These are phyloP conservation scores for Alternaria metachromatica DNA, from an alignment of 2,329 filamentous ascomycete genomes.

Conservation along the genomic window DNA sequence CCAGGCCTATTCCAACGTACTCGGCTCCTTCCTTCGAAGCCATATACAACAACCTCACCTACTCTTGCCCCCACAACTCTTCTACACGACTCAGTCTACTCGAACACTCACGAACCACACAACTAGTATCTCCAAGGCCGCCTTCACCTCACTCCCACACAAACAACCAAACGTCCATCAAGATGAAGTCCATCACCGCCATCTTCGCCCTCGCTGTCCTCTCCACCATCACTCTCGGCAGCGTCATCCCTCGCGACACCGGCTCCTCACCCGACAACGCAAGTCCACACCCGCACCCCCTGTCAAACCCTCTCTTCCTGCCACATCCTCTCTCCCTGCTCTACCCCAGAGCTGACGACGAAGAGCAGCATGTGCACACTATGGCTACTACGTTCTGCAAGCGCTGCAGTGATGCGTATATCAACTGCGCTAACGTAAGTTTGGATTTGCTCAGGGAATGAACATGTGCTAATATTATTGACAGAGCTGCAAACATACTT, in stretches of 20 bases:
- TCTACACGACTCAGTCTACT: too few species aligned
- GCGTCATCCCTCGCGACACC: not conserved
- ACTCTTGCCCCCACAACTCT: too few species aligned
- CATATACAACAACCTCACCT: not conserved
- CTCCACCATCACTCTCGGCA: not conserved
- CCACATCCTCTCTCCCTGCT: not conserved
- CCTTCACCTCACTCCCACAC: too few species aligned
- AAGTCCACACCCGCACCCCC: not conserved
- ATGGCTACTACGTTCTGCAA: not conserved
- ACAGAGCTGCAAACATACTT: not conserved
- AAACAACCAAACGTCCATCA: not conserved
- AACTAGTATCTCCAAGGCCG: too few species aligned
- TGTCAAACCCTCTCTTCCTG: too few species aligned
- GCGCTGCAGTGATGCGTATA: not conserved
- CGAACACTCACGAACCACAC: too few species aligned
- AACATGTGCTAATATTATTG: not conserved
- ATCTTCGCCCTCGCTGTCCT: not conserved
- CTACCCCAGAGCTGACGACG: not conserved
- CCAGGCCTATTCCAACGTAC: not conserved
- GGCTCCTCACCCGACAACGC: not conserved
- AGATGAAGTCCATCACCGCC: not conserved
- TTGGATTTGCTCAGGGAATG: too few species aligned
- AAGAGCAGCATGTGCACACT: not conserved
- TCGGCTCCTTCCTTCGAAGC: not conserved
- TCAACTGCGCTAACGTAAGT: not conserved